A percentile compares a stretch with the other conserved stretches of the same genome.
Conservation (phyloP, 2,329 filamentous ascomycete species). For the Phialocephala sp. region DNA sequence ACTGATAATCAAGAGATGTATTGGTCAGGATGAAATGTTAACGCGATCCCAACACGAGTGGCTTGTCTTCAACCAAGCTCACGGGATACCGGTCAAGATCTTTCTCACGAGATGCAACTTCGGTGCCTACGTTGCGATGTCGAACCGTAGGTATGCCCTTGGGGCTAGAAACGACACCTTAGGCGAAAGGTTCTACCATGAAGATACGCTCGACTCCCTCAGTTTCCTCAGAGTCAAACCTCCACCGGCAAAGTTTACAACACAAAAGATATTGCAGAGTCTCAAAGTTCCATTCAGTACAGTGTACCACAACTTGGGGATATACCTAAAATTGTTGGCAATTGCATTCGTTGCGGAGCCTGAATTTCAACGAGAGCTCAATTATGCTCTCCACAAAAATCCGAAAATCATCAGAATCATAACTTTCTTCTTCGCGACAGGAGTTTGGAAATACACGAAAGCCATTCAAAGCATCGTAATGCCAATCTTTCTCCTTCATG, state of each 20-base stretch:
- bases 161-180: slow-evolving; percentile 24
- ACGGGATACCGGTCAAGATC: slow-evolving; percentile 28
- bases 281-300: slow-evolving; percentile 32
- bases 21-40: slow-evolving; percentile 45
- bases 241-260: slow-evolving; percentile 18
- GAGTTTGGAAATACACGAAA: slow-evolving; percentile 55
- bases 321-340: slow-evolving; percentile 53
- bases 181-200: slow-evolving; percentile 21
- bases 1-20: slow-evolving; percentile 52
- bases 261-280: slow-evolving; percentile 11
- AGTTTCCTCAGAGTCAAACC: slow-evolving; percentile 25
- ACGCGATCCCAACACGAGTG: slow-evolving; percentile 33
- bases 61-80: slow-evolving; percentile 31
- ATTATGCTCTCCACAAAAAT: slow-evolving; percentile 49
- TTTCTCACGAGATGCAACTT: slow-evolving; percentile 35
- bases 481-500: slow-evolving; percentile 46
- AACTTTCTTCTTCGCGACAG: slow-evolving; percentile 47
- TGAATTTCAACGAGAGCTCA: slow-evolving; percentile 57
- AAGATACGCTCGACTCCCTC: slow-evolving; percentile 26
- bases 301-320: slow-evolving; percentile 50
- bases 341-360: slow-evolving; percentile 57
- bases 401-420: slow-evolving; percentile 41
- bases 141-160: slow-evolving; percentile 30
- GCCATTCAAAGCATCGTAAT: slow-evolving; percentile 48
- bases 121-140: slow-evolving; percentile 35